phyloP scores from a whole-genome alignment of 176 grass and related monocot species.

The Paspalum vaginatum region DNA sequence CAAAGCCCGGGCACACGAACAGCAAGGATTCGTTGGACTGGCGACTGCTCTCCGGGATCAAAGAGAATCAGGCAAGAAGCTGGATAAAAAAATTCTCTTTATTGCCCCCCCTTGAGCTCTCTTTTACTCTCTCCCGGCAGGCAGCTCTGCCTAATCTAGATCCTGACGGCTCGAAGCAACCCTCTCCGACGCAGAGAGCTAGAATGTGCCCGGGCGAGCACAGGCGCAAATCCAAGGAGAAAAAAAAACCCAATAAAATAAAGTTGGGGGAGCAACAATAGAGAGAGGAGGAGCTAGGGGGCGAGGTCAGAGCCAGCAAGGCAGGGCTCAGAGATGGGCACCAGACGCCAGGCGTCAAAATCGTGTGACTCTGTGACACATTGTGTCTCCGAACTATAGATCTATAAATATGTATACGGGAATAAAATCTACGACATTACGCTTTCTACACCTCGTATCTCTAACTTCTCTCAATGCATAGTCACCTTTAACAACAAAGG shows the following conservation, averaged over 20 bases:
- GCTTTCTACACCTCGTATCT: no score
- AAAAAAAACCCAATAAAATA: constrained; percentile 59
- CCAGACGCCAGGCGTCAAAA: no score
- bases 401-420: no score
- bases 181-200: constrained; percentile 30
- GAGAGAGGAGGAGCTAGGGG: neutral
- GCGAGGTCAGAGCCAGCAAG: constrained; percentile 58
- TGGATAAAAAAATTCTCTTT: constrained; percentile 23
- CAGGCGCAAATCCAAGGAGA: constrained; percentile 52
- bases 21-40: constrained; percentile 46
- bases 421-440: no score
- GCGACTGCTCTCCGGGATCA: constrained; percentile 37
- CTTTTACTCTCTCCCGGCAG: constrained; percentile 36
- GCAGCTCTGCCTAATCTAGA: constrained; percentile 42
- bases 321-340: constrained; percentile 63
- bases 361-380: no score
- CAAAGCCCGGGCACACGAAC: constrained; percentile 39
- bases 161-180: constrained; percentile 33
- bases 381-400: no score
- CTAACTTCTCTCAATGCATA: no score
- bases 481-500: no score
- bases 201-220: constrained; percentile 39
- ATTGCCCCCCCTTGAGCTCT: constrained; percentile 12
- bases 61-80: constrained; percentile 47
- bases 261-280: constrained; percentile 1